Conservation (phyloP, 345 rosid genomes). For the Cardamine chenopodiifolia region DNA sequence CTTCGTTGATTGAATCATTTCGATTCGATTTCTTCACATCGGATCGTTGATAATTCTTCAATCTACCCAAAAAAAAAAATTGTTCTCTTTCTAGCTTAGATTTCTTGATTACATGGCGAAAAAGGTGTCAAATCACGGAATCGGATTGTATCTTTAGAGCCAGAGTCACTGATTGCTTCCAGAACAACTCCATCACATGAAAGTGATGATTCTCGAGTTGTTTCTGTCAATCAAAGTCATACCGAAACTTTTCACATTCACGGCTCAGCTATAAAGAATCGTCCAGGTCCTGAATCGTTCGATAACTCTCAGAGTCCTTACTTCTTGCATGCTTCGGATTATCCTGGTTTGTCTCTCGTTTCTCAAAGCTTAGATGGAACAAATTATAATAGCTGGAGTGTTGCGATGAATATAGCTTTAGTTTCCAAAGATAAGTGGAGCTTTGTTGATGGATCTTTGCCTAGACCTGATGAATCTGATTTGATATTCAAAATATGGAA, state of each 20-base stretch:
- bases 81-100: no score
- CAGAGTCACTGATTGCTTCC: background rate
- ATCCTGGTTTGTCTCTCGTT: background rate
- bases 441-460: background rate
- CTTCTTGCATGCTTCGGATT: rapidly evolving
- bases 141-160: rapidly evolving
- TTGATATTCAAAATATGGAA: background rate
- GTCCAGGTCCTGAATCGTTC: background rate
- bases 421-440: background rate
- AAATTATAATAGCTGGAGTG: background rate
- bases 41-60: no score
- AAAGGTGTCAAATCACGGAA: background rate
- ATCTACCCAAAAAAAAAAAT: no score
- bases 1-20: no score
- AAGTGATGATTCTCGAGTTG: background rate
- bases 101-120: no score
- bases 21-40: no score
- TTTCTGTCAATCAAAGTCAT: background rate
- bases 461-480: background rate
- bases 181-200: rapidly evolving
- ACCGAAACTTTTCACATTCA: background rate
- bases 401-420: background rate
- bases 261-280: background rate
- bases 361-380: background rate
- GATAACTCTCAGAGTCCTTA: background rate